phyloP scores from a whole-genome alignment of 306 rosid species.

The Herpetospermum pedunculosum region DNA sequence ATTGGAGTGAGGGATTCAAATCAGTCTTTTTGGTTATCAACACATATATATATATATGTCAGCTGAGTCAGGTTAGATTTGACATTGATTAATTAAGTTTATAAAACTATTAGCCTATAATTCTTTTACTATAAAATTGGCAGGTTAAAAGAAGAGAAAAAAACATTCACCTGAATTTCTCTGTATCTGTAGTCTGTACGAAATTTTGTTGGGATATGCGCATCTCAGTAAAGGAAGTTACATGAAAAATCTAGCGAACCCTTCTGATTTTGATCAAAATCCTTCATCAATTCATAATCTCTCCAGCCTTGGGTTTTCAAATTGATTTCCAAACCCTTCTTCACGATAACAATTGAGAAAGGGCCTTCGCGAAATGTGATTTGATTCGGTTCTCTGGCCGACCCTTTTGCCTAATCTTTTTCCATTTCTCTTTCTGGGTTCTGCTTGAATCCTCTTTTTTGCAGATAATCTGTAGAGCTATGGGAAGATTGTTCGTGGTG shows the following conservation, averaged over 20 bases:
- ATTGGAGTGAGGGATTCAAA: too few species aligned
- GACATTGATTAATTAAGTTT: too few species aligned
- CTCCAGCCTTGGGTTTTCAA: not conserved
- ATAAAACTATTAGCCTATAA: too few species aligned
- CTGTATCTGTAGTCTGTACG: not conserved
- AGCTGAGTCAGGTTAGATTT: too few species aligned
- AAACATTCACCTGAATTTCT: too few species aligned
- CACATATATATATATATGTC: too few species aligned
- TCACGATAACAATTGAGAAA: not conserved
- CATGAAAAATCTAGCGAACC: not conserved
- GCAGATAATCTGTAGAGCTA: not conserved
- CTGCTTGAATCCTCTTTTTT: not conserved
- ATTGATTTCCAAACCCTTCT: not conserved
- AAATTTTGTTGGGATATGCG: not conserved
- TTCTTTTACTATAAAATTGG: too few species aligned
- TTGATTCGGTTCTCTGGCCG: not conserved
- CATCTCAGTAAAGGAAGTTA: not conserved
- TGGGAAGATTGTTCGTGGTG: constrained; percentile 12
- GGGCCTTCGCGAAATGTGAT: not conserved
- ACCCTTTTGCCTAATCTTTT: not conserved
- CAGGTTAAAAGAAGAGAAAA: too few species aligned
- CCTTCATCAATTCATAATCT: not conserved
- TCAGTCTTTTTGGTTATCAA: too few species aligned
- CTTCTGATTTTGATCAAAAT: not conserved
- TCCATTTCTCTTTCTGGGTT: not conserved